Evolutionary conservation across 495 filamentous ascomycete species (phyloP).

Genomic region (Cercophora newfieldiana): DNA sequence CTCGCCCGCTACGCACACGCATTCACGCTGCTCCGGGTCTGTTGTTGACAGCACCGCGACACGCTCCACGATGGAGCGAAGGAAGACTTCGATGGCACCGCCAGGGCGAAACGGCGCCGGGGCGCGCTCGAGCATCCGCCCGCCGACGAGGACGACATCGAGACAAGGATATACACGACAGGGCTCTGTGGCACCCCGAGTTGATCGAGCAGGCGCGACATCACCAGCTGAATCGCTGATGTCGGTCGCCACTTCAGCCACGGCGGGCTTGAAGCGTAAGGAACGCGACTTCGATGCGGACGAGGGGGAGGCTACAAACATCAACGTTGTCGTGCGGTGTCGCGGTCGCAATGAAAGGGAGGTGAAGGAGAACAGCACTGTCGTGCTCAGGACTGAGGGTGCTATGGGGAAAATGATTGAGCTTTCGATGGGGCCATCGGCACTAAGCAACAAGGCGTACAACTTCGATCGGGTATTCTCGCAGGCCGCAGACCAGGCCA

Average conservation of each 20-base stretch:
- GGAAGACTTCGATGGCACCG: slow-evolving; percentile 29
- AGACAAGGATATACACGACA: slow-evolving; percentile 18
- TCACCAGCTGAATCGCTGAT: slow-evolving; percentile 67
- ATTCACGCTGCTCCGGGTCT: not conserved
- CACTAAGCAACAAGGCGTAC: slow-evolving; percentile 93
- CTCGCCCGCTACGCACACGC: not conserved
- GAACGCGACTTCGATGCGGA: slow-evolving; percentile 78
- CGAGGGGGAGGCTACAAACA: slow-evolving; percentile 82
- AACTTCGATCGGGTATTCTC: slow-evolving; percentile 97
- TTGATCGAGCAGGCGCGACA: slow-evolving; percentile 46
- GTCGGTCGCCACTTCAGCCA: slow-evolving; percentile 53
- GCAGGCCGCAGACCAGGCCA: slow-evolving; percentile 86
- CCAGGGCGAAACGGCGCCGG: slow-evolving; percentile 18
- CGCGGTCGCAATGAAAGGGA: slow-evolving; percentile 90
- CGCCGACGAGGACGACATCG: slow-evolving; percentile 22
- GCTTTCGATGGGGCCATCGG: slow-evolving; percentile 87
- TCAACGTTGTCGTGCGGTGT: slow-evolving; percentile 94
- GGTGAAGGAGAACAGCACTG: slow-evolving; percentile 86
- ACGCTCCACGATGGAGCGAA: slow-evolving; percentile 37
- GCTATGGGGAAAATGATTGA: slow-evolving; percentile 80
- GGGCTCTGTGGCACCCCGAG: slow-evolving; percentile 33
- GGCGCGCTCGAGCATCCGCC: slow-evolving; percentile 34
- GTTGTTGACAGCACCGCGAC: slow-evolving; percentile 19
- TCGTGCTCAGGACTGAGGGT: slow-evolving; percentile 84
- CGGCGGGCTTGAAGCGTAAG: slow-evolving; percentile 68